phyloP scores from a whole-genome alignment of 257 asterid genomes.

The Solanum tacnaense region DNA sequence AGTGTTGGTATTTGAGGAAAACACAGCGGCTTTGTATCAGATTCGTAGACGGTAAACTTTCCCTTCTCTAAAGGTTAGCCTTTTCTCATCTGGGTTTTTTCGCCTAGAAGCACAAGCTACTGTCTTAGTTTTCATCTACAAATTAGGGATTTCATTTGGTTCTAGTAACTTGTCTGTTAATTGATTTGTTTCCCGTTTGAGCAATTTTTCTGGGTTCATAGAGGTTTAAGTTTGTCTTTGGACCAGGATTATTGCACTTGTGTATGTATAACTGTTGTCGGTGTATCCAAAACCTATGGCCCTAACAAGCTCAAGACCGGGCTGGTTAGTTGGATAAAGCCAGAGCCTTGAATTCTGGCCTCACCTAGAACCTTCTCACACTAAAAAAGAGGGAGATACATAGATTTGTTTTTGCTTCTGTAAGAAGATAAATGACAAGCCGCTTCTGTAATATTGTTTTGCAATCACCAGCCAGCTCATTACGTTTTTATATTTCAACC shows the following conservation, averaged over 20 bases:
- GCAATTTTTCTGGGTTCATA: neutral
- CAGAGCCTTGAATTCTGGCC: neutral
- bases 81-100: neutral
- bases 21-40: neutral
- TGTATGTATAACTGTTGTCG: neutral
- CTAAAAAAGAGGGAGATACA: neutral
- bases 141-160: neutral
- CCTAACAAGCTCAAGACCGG: too few species aligned
- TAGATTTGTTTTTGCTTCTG: neutral
- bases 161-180: neutral
- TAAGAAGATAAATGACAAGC: conserved; percentile 16
- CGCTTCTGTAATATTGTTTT: conserved; percentile 25
- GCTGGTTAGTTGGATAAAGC: neutral
- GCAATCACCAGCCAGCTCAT: conserved; percentile 21
- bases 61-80: neutral
- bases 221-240: neutral
- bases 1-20: neutral
- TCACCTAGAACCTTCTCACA: neutral
- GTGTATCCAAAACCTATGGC: neutral
- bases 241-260: neutral
- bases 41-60: neutral
- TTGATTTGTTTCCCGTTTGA: neutral
- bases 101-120: neutral
- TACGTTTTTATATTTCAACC: conserved; percentile 17
- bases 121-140: neutral